These are phyloP conservation scores for Tanacetum coccineum DNA, from an alignment of 129 eudicot species.

Conservation along the genomic window DNA sequence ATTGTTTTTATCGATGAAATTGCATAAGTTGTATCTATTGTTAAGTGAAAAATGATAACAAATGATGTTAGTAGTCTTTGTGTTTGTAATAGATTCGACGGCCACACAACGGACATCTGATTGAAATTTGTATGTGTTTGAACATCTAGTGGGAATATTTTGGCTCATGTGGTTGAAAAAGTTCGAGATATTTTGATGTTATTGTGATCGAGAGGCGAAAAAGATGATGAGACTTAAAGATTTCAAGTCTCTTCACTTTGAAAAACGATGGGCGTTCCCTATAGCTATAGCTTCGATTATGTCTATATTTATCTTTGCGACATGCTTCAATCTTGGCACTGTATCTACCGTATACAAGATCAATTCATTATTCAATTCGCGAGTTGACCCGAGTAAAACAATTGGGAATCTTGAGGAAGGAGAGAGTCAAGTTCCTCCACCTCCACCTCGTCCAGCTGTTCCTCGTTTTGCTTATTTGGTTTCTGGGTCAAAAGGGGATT, in stretches of 20 bases:
- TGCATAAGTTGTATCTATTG: not conserved
- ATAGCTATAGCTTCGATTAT: slow-evolving; percentile 52
- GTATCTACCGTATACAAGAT: slow-evolving; percentile 49
- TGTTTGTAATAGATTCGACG: slow-evolving; percentile 14
- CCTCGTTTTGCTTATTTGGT: slow-evolving; percentile 90
- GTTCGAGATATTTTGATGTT: slow-evolving; percentile 14
- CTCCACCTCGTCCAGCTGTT: slow-evolving; percentile 50
- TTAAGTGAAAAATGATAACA: not conserved
- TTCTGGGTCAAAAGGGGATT: slow-evolving; percentile 89
- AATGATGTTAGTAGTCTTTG: not conserved
- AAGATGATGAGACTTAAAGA: slow-evolving; percentile 36
- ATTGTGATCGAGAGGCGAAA: slow-evolving; percentile 14
- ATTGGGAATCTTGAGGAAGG: slow-evolving; percentile 37
- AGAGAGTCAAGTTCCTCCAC: slow-evolving; percentile 27
- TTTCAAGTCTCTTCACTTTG: slow-evolving; percentile 44
- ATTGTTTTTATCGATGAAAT: slow-evolving; percentile 12
- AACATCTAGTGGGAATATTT: slow-evolving; percentile 8
- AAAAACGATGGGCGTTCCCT: slow-evolving; percentile 77
- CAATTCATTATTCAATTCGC: slow-evolving; percentile 50
- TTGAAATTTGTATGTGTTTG: not conserved
- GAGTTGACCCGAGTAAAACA: slow-evolving; percentile 29
- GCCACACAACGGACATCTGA: slow-evolving; percentile 7
- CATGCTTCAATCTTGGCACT: slow-evolving; percentile 61
- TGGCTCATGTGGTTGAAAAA: not conserved
- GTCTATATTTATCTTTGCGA: slow-evolving; percentile 58